phyloP scores from a whole-genome alignment of 192 early-diverging fungal species.

The Coemansia sp. region DNA sequence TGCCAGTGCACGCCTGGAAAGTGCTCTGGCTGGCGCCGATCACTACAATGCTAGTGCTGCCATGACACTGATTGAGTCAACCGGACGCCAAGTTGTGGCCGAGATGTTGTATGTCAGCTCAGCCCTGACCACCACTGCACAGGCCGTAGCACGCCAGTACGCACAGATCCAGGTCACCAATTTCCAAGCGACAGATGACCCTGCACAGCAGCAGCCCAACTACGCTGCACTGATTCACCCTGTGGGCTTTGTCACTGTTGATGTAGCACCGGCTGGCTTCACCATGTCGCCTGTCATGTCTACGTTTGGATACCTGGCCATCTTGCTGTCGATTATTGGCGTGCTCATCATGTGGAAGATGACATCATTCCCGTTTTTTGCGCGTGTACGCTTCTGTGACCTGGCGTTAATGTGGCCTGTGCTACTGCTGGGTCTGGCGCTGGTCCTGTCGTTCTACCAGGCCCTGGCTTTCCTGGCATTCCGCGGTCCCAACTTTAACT shows the following conservation, averaged over 20 bases:
- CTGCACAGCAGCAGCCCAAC: slow-evolving; percentile 11
- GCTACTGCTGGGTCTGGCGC: slow-evolving; percentile 28
- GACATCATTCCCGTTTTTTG: slow-evolving; percentile 36
- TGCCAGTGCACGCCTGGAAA: slow-evolving; percentile 20
- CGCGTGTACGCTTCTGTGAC: slow-evolving; percentile 31
- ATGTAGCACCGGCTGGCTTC: slow-evolving; percentile 35
- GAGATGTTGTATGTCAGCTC: slow-evolving; percentile 30
- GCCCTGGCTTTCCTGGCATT: slow-evolving; percentile 41
- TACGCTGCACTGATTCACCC: slow-evolving; percentile 23
- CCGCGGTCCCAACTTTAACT: slow-evolving; percentile 36
- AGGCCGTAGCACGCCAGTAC: slow-evolving; percentile 13
- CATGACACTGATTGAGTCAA: slow-evolving; percentile 32
- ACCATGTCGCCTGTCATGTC: slow-evolving; percentile 25
- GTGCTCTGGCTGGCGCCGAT: slow-evolving; percentile 16
- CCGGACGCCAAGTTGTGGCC: slow-evolving; percentile 24
- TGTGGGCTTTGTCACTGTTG: slow-evolving; percentile 19
- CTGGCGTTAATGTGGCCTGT: slow-evolving; percentile 38
- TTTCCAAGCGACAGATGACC: not conserved
- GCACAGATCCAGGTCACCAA: slow-evolving; percentile 21
- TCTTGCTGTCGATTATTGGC: slow-evolving; percentile 22
- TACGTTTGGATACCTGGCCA: slow-evolving; percentile 28
- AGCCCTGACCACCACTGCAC: slow-evolving; percentile 13
- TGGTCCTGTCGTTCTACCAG: slow-evolving; percentile 30
- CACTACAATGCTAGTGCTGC: slow-evolving; percentile 26
- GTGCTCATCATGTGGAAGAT: slow-evolving; percentile 49